Evolutionary conservation across 2,329 filamentous ascomycete species (phyloP), one percentile per base, ranked within the genome.

Genomic region (Penicillium sp.): DNA sequence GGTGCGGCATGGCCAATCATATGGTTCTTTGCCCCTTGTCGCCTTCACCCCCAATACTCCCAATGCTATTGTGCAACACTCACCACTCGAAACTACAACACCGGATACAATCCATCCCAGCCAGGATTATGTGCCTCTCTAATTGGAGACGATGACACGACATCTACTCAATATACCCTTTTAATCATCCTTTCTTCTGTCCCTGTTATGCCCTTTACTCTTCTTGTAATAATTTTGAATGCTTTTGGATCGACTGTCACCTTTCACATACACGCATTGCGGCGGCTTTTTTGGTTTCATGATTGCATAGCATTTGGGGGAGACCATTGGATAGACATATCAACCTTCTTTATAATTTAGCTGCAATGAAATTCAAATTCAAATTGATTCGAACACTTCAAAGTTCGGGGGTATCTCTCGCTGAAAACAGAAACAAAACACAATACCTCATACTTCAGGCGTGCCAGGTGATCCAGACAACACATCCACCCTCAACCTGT

Each of bases 11-110:
- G 72, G 70, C 9, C 62, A 70, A 43, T 62, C 64, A 11, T 77
- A 76, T 59, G 74, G 72, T 4, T 72, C 75, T 0, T 60, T 79
- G 21, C 76, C 76, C 9, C 68, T 68, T 13, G 56, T 77, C 7
- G 67, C 71, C 5, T 77, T 78, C 11, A 60, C 16, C 69, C 65
- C 38, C 64, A 68, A 16, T 65, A 68, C 49, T 66, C 71, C 72
- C 41, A 72, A 70, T 38, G 68, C 62, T 47, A 66, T 68, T 11
- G 33, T 62, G 11, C 68, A 65, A 2, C 59, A 53, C 33, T 55
- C 62, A 11, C 54, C 54, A 41, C 54, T 47, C 16, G 29, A 53
- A 6, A 34, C 27, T 15, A 47, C 49, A 23, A 53, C 48, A 36
- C 34, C 54, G 10, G 54, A 53, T 41, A 53, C 54, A 21, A 53